Base-by-base conservation (phyloP, 345 rosid species). In the Eucalyptus tenuipes region DNA sequence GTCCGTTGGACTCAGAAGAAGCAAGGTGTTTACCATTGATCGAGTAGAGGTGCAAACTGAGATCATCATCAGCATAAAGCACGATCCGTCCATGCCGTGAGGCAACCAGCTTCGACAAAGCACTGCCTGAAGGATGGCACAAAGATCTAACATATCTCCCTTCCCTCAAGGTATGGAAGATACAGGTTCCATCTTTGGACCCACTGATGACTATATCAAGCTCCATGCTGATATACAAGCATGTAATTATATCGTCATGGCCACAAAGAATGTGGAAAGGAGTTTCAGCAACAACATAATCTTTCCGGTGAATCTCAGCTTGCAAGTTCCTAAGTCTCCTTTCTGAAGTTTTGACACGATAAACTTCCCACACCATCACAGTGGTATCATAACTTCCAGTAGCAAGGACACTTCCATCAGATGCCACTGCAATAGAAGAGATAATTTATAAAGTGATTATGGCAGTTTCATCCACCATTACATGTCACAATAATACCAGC, bases 341-440 rank as follows among this genome's bases (percentile, higher is more conserved):
- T 86, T 97, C 99, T 17, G 93, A 86, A 88, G 89, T 91, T 91
- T 89, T 92, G 90, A 88, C 91, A 88, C 94, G 98, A 71, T 92
- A 89, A 89, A 96, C 92, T 89, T 96, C 96, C 98, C 99, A 97
- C 71, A 97, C 97, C 99, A 97, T 97, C 88, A 97, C 98, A 29
- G 99, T 96, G 45, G 99, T 97, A 89, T 97, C 99, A 49, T 94
- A 95, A 94, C 99, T 97, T 93, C 99, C 99, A 89, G 99, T 97
- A 75, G 97, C 99, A 90, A 97, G 95, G 89, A 96, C 89, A 88
- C 94, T 92, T 84, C 98, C 96, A 92, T 97, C 99, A 91, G 95
- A 93, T 85, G 98, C 92, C 91, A 95, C 99, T 96, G 96, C 92
- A 94, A 90, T 89, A 45, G 45, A n/a, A 53, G 84, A 64, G 86